Base-by-base conservation (phyloP, 1,284 basidiomycete species). In the Pisolithus thermaeus region DNA sequence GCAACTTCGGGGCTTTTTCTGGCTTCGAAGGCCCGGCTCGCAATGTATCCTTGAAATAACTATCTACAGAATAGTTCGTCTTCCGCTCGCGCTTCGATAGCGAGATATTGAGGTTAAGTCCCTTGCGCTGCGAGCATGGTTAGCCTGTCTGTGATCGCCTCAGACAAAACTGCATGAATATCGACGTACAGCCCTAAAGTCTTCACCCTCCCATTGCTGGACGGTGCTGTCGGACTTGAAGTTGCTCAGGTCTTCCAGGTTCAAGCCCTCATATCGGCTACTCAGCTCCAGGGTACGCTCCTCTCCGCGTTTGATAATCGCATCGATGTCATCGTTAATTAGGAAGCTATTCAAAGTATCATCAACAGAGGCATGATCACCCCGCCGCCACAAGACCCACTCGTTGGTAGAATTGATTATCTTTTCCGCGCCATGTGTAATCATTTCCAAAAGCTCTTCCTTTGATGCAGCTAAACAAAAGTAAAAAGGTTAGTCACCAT, bases 361-460 rank as follows among this genome's bases (percentile, higher is more conserved):
- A 53, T 22, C 52, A 27, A 46, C 45, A 22, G 37, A 53, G 18
- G 23, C 37, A 37, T 40, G 3, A 38, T 36, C 16, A 35, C 12
- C 4, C 32, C 12, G 32, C 30, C n/a, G 14, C 20, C 7, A 30
- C 1, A 18, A 11, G 25, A 72, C 83, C 56, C 59, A 87, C 84
- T 82, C 77, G 3, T 84, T 81, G 0, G 65, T 72, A 20, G 83
- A 76, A 64, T 88, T 95, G 69, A 98, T 96, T 56, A 99, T 98
- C 70, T 92, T 90, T 66, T 99, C 95, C 0, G 95, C 96, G 20
- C 97, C 97, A 65, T 97, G 94, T 22, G 96, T 88, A 58, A 99
- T 99, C 93, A 99, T 99, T 64, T 98, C 95, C 20, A 98, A 76
- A 14, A 99, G 76, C 54, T 99, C 97, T 42, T 98, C 97, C 73